Conservation (phyloP, 306 rosid genomes). For the Quercus mongolica region DNA sequence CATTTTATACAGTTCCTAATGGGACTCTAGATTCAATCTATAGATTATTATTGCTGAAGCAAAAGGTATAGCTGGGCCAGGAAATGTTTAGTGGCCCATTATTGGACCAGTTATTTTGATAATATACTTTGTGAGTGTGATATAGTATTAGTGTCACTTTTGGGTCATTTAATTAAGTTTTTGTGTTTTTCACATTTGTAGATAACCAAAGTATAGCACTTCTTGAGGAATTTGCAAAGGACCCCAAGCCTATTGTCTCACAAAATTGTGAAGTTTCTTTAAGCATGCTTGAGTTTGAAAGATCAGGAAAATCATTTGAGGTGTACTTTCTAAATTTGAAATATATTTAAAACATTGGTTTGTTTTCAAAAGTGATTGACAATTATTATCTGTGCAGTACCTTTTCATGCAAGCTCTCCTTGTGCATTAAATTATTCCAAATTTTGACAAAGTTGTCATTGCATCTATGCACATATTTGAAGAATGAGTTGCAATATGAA, state of each 20-base stretch:
- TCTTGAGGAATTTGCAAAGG: slow-evolving; percentile 70
- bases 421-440: slow-evolving; percentile 29
- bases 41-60: background rate
- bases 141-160: slow-evolving; percentile 7
- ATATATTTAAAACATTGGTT: background rate
- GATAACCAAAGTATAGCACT: slow-evolving; percentile 78
- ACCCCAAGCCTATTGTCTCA: slow-evolving; percentile 87
- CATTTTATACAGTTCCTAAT: background rate
- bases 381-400: slow-evolving; percentile 46
- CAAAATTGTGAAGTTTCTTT: slow-evolving; percentile 95
- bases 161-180: slow-evolving; percentile 10
- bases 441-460: background rate
- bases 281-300: slow-evolving; percentile 86
- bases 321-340: slow-evolving; percentile 27
- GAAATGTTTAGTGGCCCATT: background rate
- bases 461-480: slow-evolving; percentile 1
- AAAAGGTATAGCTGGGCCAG: background rate
- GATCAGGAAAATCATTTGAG: slow-evolving; percentile 86
- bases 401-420: slow-evolving; percentile 76
- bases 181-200: slow-evolving; percentile 26
- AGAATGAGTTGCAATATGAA: background rate
- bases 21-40: background rate
- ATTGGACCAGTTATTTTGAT: background rate
- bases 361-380: slow-evolving; percentile 8
- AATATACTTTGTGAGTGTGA: background rate